Evolutionary conservation across 1,139 yeast species (phyloP).

Genomic region (Geotrichum europaeum): DNA sequence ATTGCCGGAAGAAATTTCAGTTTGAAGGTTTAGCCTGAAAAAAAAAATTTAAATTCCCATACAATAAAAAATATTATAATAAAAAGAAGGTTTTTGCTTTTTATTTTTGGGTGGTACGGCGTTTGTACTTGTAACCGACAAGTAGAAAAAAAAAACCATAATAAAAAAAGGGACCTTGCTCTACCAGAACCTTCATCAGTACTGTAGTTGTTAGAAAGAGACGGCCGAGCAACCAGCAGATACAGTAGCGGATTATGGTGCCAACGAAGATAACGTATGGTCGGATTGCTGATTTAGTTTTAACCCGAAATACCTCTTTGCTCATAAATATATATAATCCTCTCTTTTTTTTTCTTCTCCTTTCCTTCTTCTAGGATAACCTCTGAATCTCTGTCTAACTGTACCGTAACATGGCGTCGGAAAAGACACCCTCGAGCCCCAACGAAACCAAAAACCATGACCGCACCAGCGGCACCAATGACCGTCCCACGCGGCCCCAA

Average conservation of each 20-base stretch:
- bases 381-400: not conserved
- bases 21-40: constrained; percentile 24
- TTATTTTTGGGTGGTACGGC: not conserved
- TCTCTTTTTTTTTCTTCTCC: not conserved
- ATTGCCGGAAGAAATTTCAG: not conserved
- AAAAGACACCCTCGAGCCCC: not conserved
- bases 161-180: not conserved
- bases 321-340: not conserved
- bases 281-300: not conserved
- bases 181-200: not conserved
- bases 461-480: not conserved
- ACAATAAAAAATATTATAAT: not conserved
- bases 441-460: not conserved
- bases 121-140: not conserved
- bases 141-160: not conserved
- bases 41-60: not conserved
- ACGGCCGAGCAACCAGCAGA: not conserved
- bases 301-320: not conserved
- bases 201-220: not conserved
- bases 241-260: not conserved
- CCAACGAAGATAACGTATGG: not conserved
- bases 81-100: not conserved
- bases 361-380: not conserved
- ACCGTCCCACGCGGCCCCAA: not conserved
- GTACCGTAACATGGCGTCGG: not conserved